phyloP scores from a whole-genome alignment of 257 asterid species.

The Solanum medicagineum region DNA sequence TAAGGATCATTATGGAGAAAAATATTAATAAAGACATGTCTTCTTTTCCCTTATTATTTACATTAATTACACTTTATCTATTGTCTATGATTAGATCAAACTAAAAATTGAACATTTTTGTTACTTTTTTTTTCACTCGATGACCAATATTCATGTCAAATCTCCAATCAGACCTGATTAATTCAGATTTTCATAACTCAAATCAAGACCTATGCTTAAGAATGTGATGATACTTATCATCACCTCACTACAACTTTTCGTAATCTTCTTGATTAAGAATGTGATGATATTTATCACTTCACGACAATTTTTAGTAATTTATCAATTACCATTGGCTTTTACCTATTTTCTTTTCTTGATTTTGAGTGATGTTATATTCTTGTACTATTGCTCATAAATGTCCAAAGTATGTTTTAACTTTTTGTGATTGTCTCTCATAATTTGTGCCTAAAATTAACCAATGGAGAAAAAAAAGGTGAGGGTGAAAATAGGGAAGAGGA shows the following conservation, averaged over 20 bases:
- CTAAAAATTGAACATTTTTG: background rate
- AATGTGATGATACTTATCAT: background rate
- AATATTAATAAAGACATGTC: background rate
- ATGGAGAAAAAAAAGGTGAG: background rate
- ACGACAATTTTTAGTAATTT: background rate
- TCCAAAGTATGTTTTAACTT: background rate
- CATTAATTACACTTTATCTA: background rate
- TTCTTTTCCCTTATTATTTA: background rate
- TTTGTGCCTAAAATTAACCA: background rate
- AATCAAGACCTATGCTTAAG: background rate
- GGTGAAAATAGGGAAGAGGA: background rate
- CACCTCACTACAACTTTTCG: background rate
- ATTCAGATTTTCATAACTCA: background rate
- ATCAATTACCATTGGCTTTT: background rate
- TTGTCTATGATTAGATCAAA: background rate
- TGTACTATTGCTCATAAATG: background rate
- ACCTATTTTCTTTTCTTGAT: background rate
- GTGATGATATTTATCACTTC: background rate
- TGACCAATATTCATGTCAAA: background rate
- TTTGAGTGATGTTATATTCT: background rate
- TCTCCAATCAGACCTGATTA: background rate
- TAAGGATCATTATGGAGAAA: conserved; percentile 6
- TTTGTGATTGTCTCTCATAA: background rate
- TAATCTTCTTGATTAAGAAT: background rate
- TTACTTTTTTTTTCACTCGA: background rate